A percentile compares a stretch with the other conserved stretches of the same genome.
phyloP scores from a whole-genome alignment of 345 rosid species.

The Geranium brycei region DNA sequence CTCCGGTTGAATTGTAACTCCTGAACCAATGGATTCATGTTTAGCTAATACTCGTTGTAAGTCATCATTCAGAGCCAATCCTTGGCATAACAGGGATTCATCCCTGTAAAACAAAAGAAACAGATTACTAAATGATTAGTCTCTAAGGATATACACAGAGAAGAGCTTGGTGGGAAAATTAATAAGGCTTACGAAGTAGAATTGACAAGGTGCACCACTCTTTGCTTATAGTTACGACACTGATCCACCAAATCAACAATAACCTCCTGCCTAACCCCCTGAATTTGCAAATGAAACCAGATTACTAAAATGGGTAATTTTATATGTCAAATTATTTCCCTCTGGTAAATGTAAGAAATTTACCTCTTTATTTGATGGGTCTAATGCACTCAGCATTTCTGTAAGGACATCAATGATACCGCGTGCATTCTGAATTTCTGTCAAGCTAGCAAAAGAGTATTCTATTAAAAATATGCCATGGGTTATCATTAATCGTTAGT shows the following conservation, averaged over 20 bases:
- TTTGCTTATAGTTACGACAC: conserved; percentile 89
- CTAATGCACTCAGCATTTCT: conserved; percentile 95
- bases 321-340: too few species aligned
- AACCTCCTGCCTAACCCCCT: conserved; percentile 96
- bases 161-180: background rate
- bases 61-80: conserved; percentile 87
- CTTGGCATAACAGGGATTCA: conserved; percentile 80
- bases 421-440: conserved; percentile 96
- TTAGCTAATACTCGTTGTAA: conserved; percentile 84
- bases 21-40: conserved; percentile 78
- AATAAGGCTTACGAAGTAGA: conserved; percentile 72
- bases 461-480: conserved; percentile 6
- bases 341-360: background rate
- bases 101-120: conserved; percentile 45
- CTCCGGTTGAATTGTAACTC: conserved; percentile 32
- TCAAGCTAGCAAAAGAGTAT: conserved; percentile 46
- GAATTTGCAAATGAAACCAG: conserved; percentile 9
- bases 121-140: background rate
- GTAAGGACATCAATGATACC: conserved; percentile 95
- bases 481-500: background rate
- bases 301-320: too few species aligned
- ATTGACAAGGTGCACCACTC: conserved; percentile 96
- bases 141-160: background rate
- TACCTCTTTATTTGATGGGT: conserved; percentile 88
- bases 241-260: conserved; percentile 94